phyloP scores from a whole-genome alignment of 2,329 filamentous ascomycete genomes.

The Gliomastix tumulicola region DNA sequence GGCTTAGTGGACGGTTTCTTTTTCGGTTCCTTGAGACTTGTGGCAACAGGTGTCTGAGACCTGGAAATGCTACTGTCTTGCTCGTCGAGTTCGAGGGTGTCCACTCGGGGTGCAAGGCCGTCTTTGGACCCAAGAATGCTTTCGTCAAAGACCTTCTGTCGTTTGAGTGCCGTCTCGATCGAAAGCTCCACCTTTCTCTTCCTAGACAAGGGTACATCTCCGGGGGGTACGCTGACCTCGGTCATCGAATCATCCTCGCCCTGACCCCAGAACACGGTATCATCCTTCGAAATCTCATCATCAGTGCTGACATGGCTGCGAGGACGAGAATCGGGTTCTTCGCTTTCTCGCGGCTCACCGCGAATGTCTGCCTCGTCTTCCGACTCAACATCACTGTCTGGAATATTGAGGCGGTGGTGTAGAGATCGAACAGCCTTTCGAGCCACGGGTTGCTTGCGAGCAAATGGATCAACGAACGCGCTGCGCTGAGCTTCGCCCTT shows the following conservation, averaged over 20 bases:
- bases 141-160: constrained; percentile 74
- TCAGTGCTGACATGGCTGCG: constrained; percentile 67
- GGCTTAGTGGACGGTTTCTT: constrained; percentile 44
- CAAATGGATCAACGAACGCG: constrained; percentile 63
- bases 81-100: constrained; percentile 38
- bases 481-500: constrained; percentile 46
- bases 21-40: constrained; percentile 41
- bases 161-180: constrained; percentile 65
- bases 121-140: constrained; percentile 65
- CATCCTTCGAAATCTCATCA: constrained; percentile 46
- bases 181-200: constrained; percentile 69
- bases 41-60: constrained; percentile 36
- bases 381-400: constrained; percentile 69
- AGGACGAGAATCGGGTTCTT: constrained; percentile 77
- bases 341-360: constrained; percentile 61
- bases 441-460: constrained; percentile 35
- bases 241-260: constrained; percentile 62
- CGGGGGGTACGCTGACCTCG: constrained; percentile 59
- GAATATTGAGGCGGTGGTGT: constrained; percentile 64
- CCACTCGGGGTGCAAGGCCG: constrained; percentile 41
- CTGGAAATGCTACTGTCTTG: constrained; percentile 30
- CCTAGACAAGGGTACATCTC: constrained; percentile 27
- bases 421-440: constrained; percentile 67
- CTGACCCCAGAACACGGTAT: constrained; percentile 37
- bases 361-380: constrained; percentile 68